Evolutionary conservation across 2,329 filamentous ascomycete species (phyloP).

Genomic region (Arthrobotrys musiformis): DNA sequence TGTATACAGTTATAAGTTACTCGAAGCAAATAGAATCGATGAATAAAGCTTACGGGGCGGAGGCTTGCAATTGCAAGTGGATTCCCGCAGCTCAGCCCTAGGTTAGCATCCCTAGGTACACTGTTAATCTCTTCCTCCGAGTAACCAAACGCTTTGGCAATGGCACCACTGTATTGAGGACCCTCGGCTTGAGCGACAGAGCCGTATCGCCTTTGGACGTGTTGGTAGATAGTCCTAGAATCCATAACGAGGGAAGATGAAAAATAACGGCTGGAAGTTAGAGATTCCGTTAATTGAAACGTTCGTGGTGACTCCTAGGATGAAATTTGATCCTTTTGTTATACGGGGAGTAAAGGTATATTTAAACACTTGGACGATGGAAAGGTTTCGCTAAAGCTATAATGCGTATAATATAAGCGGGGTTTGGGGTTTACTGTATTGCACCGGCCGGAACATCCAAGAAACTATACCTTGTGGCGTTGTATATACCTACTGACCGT

Average conservation of each 20-base stretch:
- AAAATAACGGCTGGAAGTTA: no score
- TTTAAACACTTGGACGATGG: no score
- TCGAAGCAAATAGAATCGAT: background rate
- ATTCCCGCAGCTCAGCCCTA: conserved; percentile 58
- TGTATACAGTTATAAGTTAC: conserved; percentile 57
- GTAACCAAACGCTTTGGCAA: conserved; percentile 58
- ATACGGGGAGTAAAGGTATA: no score
- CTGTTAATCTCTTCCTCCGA: conserved; percentile 55
- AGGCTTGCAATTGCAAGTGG: conserved; percentile 62
- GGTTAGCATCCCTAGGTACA: conserved; percentile 55
- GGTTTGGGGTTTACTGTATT: no score
- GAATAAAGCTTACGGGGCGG: conserved; percentile 63
- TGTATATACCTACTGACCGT: no score
- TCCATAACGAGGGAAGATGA: conserved; percentile 7
- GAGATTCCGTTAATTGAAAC: no score
- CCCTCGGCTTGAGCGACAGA: conserved; percentile 10
- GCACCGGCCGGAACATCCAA: no score
- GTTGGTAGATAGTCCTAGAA: conserved; percentile 9
- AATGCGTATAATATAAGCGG: no score
- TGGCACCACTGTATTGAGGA: conserved; percentile 5
- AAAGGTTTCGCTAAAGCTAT: no score
- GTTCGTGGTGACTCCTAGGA: no score
- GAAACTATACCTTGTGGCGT: no score
- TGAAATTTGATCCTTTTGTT: no score
- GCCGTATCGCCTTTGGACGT: conserved; percentile 18